phyloP scores from a whole-genome alignment of 2,329 filamentous ascomycete genomes.

The Neonectria punicea region DNA sequence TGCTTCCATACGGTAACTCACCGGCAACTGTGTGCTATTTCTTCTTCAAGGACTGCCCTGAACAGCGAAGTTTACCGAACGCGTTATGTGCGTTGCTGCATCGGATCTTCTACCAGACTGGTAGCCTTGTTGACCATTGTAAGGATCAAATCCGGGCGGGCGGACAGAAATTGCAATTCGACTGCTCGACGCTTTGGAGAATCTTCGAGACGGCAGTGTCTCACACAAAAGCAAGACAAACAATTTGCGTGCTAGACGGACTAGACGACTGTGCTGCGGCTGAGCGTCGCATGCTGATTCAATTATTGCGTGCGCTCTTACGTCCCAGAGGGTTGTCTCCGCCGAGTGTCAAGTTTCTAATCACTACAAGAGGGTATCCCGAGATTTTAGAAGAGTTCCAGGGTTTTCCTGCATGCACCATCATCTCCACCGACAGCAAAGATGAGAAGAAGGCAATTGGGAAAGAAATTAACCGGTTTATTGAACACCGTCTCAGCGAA shows the following conservation, averaged over 20 bases:
- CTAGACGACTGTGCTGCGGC: not conserved
- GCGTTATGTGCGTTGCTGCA: not conserved
- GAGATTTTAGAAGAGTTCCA: not conserved
- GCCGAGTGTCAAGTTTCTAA: not conserved
- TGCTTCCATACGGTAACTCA: not conserved
- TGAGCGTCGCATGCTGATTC: not conserved
- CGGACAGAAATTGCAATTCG: not conserved
- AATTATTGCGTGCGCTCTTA: not conserved
- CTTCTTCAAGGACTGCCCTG: not conserved
- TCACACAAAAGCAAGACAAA: not conserved
- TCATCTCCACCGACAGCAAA: not conserved
- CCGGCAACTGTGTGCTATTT: not conserved
- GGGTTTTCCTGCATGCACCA: not conserved
- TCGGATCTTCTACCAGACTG: not conserved
- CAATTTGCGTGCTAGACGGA: slow-evolving; percentile 1
- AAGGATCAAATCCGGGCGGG: not conserved
- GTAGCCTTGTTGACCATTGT: not conserved
- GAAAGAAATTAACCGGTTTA: not conserved
- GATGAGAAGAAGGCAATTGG: not conserved
- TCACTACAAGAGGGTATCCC: not conserved
- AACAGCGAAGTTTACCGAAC: not conserved
- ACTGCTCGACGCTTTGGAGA: not conserved
- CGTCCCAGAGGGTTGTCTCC: not conserved
- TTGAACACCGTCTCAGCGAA: not conserved
- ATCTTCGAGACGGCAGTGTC: not conserved